Conservation (phyloP, 148 eudicot genomes). For the Polygonum maritimum region DNA sequence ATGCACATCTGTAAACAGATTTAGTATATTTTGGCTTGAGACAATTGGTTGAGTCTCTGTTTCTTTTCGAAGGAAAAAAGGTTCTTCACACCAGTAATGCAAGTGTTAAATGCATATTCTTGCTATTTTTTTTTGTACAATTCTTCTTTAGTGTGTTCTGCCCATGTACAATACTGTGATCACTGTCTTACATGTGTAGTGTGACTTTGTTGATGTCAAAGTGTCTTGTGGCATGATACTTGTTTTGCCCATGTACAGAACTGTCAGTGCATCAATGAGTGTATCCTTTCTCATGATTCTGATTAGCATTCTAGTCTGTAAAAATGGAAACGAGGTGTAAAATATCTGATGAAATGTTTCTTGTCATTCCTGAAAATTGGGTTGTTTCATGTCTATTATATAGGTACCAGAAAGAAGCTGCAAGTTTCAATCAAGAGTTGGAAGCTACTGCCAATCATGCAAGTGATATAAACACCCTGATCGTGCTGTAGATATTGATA, state of each 20-base stretch:
- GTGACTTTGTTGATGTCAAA: no score
- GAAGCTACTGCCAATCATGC: conserved; percentile 43
- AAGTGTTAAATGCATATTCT: neutral
- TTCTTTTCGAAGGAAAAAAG: neutral
- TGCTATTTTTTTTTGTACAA: neutral
- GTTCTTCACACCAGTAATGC: neutral
- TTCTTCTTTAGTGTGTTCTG: neutral
- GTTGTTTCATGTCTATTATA: neutral
- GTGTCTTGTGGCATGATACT: no score
- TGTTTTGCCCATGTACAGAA: neutral
- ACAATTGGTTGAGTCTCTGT: neutral
- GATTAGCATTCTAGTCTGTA: neutral
- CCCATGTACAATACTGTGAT: neutral
- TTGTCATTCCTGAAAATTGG: neutral
- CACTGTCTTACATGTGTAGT: neutral
- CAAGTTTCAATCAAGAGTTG: conserved; percentile 39
- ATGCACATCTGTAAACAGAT: neutral
- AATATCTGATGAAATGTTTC: neutral
- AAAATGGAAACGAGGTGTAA: neutral
- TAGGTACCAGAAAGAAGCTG: conserved; percentile 46
- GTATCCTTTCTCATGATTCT: neutral
- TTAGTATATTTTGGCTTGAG: neutral
- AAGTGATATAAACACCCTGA: conserved; percentile 8
- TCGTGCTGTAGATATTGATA: conserved; percentile 2
- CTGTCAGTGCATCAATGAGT: neutral